Evolutionary conservation across 257 asterid genomes (phyloP).

Genomic region (Anisodus acutangulus): DNA sequence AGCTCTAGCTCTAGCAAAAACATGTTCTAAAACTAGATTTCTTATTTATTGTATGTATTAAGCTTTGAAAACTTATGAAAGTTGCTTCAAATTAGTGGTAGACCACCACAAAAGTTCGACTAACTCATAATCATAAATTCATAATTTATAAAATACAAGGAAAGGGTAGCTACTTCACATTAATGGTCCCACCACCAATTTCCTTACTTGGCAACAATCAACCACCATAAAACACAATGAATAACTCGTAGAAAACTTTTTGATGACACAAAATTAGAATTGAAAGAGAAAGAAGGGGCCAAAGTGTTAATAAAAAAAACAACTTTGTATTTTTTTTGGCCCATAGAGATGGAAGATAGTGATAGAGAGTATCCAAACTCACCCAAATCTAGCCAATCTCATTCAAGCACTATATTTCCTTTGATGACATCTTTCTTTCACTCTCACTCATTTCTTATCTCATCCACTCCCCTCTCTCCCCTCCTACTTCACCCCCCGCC

Average conservation of each 20-base stretch:
- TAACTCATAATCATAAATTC: neutral
- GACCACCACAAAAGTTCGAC: neutral
- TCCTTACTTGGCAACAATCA: neutral
- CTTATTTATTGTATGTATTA: neutral
- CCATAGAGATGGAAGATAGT: constrained; percentile 25
- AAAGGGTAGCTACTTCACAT: neutral
- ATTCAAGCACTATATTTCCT: constrained; percentile 44
- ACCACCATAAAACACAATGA: constrained; percentile 9
- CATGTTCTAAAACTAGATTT: neutral
- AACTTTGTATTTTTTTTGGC: neutral
- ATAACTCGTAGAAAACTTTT: neutral
- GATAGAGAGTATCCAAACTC: constrained; percentile 39
- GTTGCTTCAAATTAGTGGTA: neutral
- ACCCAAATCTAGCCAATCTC: constrained; percentile 62
- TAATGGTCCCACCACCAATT: neutral
- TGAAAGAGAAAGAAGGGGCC: constrained; percentile 5
- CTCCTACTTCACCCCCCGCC: too few species aligned
- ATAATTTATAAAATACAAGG: neutral
- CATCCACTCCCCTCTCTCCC: neutral
- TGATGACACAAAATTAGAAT: neutral
- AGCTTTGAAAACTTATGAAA: neutral
- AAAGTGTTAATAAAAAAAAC: neutral
- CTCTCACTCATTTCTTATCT: constrained; percentile 75
- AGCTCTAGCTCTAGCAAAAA: neutral
- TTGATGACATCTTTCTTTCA: constrained; percentile 45